Conservation (phyloP, 2,329 filamentous ascomycete genomes). For the Cladophialophora psammophila region DNA sequence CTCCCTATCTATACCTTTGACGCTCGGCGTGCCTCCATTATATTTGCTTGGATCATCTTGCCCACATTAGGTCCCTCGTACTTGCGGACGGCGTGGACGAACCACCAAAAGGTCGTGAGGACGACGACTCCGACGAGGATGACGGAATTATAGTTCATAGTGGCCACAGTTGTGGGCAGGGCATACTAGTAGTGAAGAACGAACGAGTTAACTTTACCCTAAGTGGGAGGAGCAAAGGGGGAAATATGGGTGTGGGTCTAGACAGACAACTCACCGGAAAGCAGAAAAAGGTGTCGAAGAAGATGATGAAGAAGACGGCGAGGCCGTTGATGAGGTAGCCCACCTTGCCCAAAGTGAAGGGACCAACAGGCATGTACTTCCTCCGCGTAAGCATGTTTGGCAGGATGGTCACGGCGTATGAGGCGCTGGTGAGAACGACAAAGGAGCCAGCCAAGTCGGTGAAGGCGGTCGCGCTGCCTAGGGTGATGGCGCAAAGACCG, state of each 20-base stretch:
- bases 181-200: conserved; percentile 42
- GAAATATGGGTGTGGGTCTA: not conserved
- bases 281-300: conserved; percentile 66
- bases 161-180: conserved; percentile 54
- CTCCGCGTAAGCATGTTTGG: conserved; percentile 61
- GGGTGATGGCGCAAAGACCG: conserved; percentile 61
- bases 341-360: conserved; percentile 59
- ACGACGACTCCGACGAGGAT: conserved; percentile 49
- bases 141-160: conserved; percentile 62
- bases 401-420: conserved; percentile 62
- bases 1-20: conserved; percentile 10
- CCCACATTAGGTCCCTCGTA: conserved; percentile 35
- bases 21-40: conserved; percentile 8
- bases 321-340: conserved; percentile 59
- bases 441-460: conserved; percentile 65
- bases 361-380: conserved; percentile 57
- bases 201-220: too few relatives aligned
- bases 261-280: conserved; percentile 56
- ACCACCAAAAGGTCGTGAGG: conserved; percentile 53
- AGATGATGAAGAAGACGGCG: conserved; percentile 58
- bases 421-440: conserved; percentile 63
- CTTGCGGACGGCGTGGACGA: conserved; percentile 26
- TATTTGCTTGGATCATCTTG: conserved; percentile 23
- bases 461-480: conserved; percentile 53
- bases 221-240: not conserved